These are phyloP conservation scores for Aspergillus texensis DNA, from an alignment of 2,329 filamentous ascomycete species.

Conservation along the genomic window DNA sequence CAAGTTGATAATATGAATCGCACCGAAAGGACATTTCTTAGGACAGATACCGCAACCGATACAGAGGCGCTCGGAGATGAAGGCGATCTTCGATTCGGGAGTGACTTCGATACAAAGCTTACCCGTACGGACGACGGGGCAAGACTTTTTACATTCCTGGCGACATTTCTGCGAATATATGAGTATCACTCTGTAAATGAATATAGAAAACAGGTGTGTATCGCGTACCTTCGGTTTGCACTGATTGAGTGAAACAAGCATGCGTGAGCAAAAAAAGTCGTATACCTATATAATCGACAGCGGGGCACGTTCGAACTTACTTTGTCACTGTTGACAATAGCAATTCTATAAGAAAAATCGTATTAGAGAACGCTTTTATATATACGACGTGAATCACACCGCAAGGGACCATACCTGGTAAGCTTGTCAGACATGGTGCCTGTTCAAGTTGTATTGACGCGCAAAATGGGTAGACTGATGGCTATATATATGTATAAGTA, in stretches of 20 bases:
- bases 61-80: conserved; percentile 94
- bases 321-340: conserved; percentile 99
- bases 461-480: conserved; percentile 5
- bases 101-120: conserved; percentile 97
- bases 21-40: conserved; percentile 98
- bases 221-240: conserved; percentile 79
- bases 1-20: conserved; percentile 99
- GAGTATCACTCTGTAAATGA: conserved; percentile 18
- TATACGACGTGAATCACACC: neutral
- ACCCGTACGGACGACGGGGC: conserved; percentile 93
- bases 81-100: conserved; percentile 87
- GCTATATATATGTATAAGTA: conserved; percentile 3
- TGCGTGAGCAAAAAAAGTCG: conserved; percentile 40
- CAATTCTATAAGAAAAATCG: conserved; percentile 67
- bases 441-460: conserved; percentile 20
- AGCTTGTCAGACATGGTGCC: conserved; percentile 85
- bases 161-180: conserved; percentile 76
- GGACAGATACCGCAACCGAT: conserved; percentile 99
- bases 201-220: neutral
- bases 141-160: conserved; percentile 99
- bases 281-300: conserved; percentile 35
- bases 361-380: conserved; percentile 10
- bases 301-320: conserved; percentile 53
- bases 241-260: conserved; percentile 49
- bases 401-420: conserved; percentile 70